A percentile compares a stretch with the other conserved stretches of the same genome.
Conservation (phyloP, 768 basidiomycete genomes). For the Fistulinella prunicolor region DNA sequence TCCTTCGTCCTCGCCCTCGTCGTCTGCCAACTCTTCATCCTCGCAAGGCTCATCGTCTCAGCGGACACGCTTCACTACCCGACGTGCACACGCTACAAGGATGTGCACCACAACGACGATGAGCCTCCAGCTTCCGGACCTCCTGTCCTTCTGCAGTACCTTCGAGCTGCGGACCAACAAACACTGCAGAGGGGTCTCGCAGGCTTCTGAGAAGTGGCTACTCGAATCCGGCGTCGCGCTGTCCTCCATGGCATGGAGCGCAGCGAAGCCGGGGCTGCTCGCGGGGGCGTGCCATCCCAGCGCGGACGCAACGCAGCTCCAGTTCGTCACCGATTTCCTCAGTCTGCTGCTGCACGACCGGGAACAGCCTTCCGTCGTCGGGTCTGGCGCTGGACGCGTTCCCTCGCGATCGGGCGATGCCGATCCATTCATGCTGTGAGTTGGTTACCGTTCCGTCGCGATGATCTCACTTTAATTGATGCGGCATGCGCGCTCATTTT, state of each 20-base stretch:
- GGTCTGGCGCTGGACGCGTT: not conserved
- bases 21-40: too few relatives aligned
- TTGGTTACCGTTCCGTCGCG: not conserved
- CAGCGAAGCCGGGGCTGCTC: conserved; percentile 47
- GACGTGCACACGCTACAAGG: conserved; percentile 1
- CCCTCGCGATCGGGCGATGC: not conserved
- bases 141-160: conserved; percentile 20
- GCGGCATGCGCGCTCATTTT: not conserved
- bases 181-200: conserved; percentile 28
- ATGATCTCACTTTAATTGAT: not conserved
- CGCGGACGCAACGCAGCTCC: conserved; percentile 55
- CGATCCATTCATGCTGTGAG: conserved; percentile 23
- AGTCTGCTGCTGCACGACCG: conserved; percentile 41
- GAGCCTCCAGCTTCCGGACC: conserved; percentile 33
- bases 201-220: conserved; percentile 30
- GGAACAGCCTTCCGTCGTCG: conserved; percentile 14
- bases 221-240: conserved; percentile 19
- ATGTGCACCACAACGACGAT: conserved; percentile 5
- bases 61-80: too few relatives aligned
- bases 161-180: conserved; percentile 29
- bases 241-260: conserved; percentile 21
- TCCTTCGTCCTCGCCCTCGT: too few relatives aligned
- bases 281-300: conserved; percentile 58
- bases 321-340: conserved; percentile 49
- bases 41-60: too few relatives aligned